Base-by-base conservation (phyloP, 768 basidiomycete species). In the Favolaschia claudopus region DNA sequence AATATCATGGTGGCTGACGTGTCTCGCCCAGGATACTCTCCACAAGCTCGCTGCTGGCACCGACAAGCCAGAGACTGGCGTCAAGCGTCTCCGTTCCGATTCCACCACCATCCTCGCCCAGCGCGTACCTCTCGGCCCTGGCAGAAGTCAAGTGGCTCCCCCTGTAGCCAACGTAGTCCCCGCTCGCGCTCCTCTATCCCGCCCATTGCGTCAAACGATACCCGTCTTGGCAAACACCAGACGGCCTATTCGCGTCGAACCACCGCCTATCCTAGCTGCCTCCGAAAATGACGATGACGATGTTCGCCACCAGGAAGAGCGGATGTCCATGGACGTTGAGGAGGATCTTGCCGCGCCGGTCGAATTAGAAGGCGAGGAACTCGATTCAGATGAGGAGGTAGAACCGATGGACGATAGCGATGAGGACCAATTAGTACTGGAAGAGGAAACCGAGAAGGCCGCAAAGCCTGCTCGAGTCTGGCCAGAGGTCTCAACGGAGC, bases 401-500 rank as follows among this genome's bases (percentile, higher is more conserved):
- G 85, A 89, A 44, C 75, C 74, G n/a, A 89, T 91, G 86, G 77
- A 81, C 15, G 78, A 80, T 38, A 76, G 73, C 60, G 82, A 83
- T 32, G 81, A 82, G 28, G 72, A 75, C n/a, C 48, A 51, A 27
- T 29, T 61, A 37, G 67, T 62, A 27, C 19, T 24, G 37, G 55
- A 62, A 36, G 68, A 70, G 7, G 69, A 72, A n/a, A 62, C 67
- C 22, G 50, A 67, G 17, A 64, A 65, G 12, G 76, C 72, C 39
- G 62, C 77, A 46, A 82, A 82, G 61, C 71, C 76, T 22, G 70
- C 81, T 37, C 82, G 85, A 49, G 69, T 88, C 40, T 93, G 92
- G 90, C 92, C 92, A n/a, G 87, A 91, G 37, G 76, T 88, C 55
- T 79, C 84, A 22, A 88, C 90, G 4, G 85, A 85, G 37, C 85